phyloP scores from a whole-genome alignment of 768 basidiomycete genomes.

The Leccinum subtestaceum region DNA sequence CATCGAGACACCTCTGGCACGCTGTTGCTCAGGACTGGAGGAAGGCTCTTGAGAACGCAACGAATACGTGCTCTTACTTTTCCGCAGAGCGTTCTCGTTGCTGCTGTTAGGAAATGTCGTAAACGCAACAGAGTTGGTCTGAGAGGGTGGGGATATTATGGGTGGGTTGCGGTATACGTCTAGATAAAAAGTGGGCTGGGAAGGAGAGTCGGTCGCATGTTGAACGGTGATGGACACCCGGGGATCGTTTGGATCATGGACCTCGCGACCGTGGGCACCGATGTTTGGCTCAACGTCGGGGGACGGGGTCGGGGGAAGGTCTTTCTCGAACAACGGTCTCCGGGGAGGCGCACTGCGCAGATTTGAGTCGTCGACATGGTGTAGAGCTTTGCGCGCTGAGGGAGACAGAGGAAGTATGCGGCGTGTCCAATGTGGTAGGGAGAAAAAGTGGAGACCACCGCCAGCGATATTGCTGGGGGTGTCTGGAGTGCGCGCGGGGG shows the following conservation, averaged over 20 bases:
- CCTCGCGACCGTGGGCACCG: not conserved
- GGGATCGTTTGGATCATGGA: constrained; percentile 6
- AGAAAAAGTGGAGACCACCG: constrained; percentile 51
- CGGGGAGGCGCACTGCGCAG: constrained; percentile 13
- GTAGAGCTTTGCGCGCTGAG: constrained; percentile 28
- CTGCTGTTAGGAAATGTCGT: constrained; percentile 20
- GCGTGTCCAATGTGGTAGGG: constrained; percentile 63
- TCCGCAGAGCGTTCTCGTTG: constrained; percentile 36
- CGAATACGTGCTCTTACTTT: constrained; percentile 50
- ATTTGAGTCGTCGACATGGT: constrained; percentile 21
- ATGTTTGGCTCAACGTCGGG: constrained; percentile 1
- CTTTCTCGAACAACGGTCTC: constrained; percentile 37
- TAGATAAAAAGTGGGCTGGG: constrained; percentile 56
- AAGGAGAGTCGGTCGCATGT: constrained; percentile 29
- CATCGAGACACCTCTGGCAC: constrained; percentile 57
- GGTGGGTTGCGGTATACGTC: constrained; percentile 57
- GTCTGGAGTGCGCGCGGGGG: constrained; percentile 42
- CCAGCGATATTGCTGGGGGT: constrained; percentile 39
- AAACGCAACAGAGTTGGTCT: constrained; percentile 51
- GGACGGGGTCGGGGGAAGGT: constrained; percentile 47
- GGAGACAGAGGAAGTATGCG: constrained; percentile 37
- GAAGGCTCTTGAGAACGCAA: constrained; percentile 16
- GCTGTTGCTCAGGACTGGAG: constrained; percentile 24
- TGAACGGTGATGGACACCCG: constrained; percentile 22
- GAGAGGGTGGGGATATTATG: constrained; percentile 39